Percentiles rank a stretch among this genome's conserved stretches.
phyloP scores from a whole-genome alignment of 345 rosid species.

The Camelina sativa region DNA sequence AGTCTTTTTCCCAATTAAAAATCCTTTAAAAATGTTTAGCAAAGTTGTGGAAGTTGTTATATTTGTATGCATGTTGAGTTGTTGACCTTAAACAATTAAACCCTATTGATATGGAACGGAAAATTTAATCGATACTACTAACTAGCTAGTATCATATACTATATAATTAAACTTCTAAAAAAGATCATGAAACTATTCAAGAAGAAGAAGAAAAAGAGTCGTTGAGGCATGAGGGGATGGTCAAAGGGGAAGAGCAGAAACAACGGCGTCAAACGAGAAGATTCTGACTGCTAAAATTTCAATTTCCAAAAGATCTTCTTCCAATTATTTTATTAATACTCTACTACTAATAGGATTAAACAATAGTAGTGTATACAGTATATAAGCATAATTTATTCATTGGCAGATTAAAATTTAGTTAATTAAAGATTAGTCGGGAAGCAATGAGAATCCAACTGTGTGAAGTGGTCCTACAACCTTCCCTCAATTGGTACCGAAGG shows the following conservation, averaged over 20 bases:
- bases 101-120: too few relatives aligned
- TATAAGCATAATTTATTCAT: too few relatives aligned
- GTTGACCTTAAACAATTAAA: too few relatives aligned
- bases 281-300: constrained; percentile 36
- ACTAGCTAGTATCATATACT: too few relatives aligned
- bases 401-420: too few relatives aligned
- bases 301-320: constrained; percentile 44
- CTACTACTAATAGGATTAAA: neutral
- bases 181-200: neutral
- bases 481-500: constrained; percentile 30
- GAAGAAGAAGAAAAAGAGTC: neutral
- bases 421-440: neutral
- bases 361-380: too few relatives aligned
- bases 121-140: too few relatives aligned
- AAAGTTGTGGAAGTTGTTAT: too few relatives aligned
- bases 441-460: constrained; percentile 16
- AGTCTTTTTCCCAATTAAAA: too few relatives aligned
- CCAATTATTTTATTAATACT: constrained; percentile 6
- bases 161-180: neutral
- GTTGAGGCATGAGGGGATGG: constrained; percentile 8
- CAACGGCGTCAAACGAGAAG: constrained; percentile 45
- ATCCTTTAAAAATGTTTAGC: too few relatives aligned
- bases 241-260: constrained; percentile 36
- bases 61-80: too few relatives aligned
- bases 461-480: constrained; percentile 33